A percentile compares a stretch with the other conserved stretches of the same genome.
Evolutionary conservation across 495 filamentous ascomycete genomes (phyloP).

Genomic region (Aspergillus sparsus): DNA sequence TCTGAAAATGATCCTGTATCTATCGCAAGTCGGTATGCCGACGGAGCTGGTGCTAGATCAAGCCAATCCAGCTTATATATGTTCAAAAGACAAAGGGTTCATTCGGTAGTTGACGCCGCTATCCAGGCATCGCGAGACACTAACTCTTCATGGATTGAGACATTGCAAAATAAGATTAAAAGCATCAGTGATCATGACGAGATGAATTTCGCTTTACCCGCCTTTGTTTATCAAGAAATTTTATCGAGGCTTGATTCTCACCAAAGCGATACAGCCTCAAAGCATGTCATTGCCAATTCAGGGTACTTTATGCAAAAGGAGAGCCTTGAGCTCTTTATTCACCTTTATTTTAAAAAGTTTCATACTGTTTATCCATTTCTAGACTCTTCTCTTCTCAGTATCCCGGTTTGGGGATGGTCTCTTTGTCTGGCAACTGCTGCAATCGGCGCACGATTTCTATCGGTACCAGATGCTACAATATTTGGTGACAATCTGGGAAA

Average conservation of each 20-base stretch:
- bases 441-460: not conserved
- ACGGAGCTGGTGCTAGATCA: not conserved
- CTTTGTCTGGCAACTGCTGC: not conserved
- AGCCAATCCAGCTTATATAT: not conserved
- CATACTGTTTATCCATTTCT: not conserved
- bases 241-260: no score
- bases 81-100: not conserved
- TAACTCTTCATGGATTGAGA: no score
- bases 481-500: not conserved
- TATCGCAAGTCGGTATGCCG: not conserved
- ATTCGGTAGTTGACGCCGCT: not conserved
- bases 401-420: not conserved
- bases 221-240: no score
- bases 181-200: no score
- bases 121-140: no score
- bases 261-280: no score
- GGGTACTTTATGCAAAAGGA: not conserved
- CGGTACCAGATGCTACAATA: not conserved
- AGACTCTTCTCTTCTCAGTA: not conserved
- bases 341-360: not conserved
- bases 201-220: no score
- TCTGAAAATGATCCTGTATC: not conserved
- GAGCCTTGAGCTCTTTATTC: not conserved
- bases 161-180: no score
- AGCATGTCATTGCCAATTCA: not conserved